Percentiles rank a stretch among this genome's conserved stretches.
These are phyloP conservation scores for Hypericum androsaemum DNA, from an alignment of 345 rosid species.

Conservation along the genomic window DNA sequence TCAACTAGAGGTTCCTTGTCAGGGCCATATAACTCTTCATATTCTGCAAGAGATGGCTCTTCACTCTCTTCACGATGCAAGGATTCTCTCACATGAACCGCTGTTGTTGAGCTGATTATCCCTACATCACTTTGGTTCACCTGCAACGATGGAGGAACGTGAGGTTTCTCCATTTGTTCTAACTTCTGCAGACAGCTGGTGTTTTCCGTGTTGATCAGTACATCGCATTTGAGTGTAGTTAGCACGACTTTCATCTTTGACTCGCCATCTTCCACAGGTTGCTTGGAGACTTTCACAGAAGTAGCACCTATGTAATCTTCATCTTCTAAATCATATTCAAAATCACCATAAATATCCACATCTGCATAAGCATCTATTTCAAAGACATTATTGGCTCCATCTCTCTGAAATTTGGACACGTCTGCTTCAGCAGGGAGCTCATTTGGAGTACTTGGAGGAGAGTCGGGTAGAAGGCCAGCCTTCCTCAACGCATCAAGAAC, in stretches of 20 bases:
- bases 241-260: constrained; percentile 66
- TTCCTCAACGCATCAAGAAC: constrained; percentile 57
- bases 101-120: constrained; percentile 21
- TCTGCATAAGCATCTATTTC: constrained; percentile 55
- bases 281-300: constrained; percentile 32
- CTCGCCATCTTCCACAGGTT: constrained; percentile 38
- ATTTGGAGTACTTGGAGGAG: constrained; percentile 78
- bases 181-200: constrained; percentile 21
- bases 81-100: constrained; percentile 22
- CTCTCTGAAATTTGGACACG: constrained; percentile 26
- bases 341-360: constrained; percentile 72
- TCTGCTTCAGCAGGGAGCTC: constrained; percentile 26
- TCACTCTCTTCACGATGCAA: constrained; percentile 36
- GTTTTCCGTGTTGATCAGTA: constrained; percentile 14
- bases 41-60: constrained; percentile 60
- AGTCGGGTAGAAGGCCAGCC: constrained; percentile 89
- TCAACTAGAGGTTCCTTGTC: constrained; percentile 59
- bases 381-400: constrained; percentile 52
- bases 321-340: constrained; percentile 76
- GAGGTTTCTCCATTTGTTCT: constrained; percentile 20
- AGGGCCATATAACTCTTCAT: constrained; percentile 85
- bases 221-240: constrained; percentile 48
- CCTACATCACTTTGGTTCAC: constrained; percentile 12
- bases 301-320: constrained; percentile 66
- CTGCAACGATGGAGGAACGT: constrained; percentile 11